Percentiles rank a stretch among this genome's conserved stretches.
Evolutionary conservation across 179 eudicot species (phyloP).

Genomic region (Beta corolliflora): DNA sequence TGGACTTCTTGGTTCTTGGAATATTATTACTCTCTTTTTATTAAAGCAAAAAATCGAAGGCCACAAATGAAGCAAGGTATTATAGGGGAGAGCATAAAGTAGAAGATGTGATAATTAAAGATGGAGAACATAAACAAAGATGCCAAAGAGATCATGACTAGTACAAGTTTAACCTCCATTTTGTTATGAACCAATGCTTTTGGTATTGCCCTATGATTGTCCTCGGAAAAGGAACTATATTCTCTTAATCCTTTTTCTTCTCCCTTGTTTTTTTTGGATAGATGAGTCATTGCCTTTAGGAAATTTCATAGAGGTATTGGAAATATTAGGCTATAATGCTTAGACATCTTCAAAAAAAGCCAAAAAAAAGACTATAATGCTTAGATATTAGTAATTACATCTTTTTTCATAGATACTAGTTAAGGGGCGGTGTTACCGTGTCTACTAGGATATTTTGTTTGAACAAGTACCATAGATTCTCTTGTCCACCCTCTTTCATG

Average conservation of each 20-base stretch:
- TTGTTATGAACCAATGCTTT: slow-evolving; percentile 26
- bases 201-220: slow-evolving; percentile 22
- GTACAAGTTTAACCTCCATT: slow-evolving; percentile 26
- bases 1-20: neutral
- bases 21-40: too few species aligned
- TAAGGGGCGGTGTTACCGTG: too few species aligned
- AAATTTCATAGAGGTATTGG: neutral
- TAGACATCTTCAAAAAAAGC: too few species aligned
- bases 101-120: neutral
- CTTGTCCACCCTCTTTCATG: too few species aligned
- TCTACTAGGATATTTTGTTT: too few species aligned
- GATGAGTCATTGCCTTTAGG: neutral
- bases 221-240: slow-evolving; percentile 13
- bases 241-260: neutral
- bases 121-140: slow-evolving; percentile 12
- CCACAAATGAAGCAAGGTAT: neutral
- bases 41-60: neutral
- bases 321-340: too few species aligned
- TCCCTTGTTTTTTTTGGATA: neutral
- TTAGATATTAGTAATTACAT: too few species aligned
- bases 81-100: neutral
- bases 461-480: too few species aligned
- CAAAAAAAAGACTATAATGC: too few species aligned
- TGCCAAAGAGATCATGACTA: slow-evolving; percentile 19
- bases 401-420: too few species aligned